A percentile compares a stretch with the other conserved stretches of the same genome.
Evolutionary conservation across 2,329 filamentous ascomycete genomes (phyloP).

Genomic region (Aureobasidium sp.): DNA sequence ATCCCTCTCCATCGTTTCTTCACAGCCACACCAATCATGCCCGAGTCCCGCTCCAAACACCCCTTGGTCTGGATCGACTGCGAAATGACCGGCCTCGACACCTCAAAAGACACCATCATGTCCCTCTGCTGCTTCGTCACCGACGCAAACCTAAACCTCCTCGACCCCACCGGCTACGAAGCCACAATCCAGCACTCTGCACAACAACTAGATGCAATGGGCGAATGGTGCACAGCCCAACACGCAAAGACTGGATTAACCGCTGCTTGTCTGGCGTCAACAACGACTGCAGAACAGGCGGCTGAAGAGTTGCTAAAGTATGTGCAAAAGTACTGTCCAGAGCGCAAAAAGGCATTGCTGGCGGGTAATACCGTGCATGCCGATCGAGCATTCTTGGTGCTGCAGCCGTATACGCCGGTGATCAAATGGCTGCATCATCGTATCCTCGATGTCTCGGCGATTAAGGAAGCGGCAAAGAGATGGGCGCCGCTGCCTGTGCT

Average conservation of each 20-base stretch:
- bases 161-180: constrained; percentile 74
- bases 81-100: constrained; percentile 87
- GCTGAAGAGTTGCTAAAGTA: constrained; percentile 69
- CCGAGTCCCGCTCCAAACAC: constrained; percentile 47
- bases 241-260: constrained; percentile 80
- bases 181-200: constrained; percentile 67
- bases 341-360: constrained; percentile 61
- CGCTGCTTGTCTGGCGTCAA: constrained; percentile 64
- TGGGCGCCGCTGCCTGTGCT: constrained; percentile 65
- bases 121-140: constrained; percentile 92
- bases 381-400: constrained; percentile 73
- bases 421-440: constrained; percentile 78
- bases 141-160: constrained; percentile 64
- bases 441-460: constrained; percentile 81
- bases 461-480: constrained; percentile 82
- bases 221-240: constrained; percentile 78
- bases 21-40: constrained; percentile 29
- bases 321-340: constrained; percentile 64
- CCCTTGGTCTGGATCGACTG: constrained; percentile 85
- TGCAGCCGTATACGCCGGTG: constrained; percentile 65
- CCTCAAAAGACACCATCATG: constrained; percentile 73
- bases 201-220: constrained; percentile 69
- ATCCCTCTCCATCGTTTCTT: not conserved
- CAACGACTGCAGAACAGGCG: constrained; percentile 63
- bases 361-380: constrained; percentile 93